These are phyloP conservation scores for Syzygium jambos DNA, from an alignment of 345 rosid species.

Conservation along the genomic window DNA sequence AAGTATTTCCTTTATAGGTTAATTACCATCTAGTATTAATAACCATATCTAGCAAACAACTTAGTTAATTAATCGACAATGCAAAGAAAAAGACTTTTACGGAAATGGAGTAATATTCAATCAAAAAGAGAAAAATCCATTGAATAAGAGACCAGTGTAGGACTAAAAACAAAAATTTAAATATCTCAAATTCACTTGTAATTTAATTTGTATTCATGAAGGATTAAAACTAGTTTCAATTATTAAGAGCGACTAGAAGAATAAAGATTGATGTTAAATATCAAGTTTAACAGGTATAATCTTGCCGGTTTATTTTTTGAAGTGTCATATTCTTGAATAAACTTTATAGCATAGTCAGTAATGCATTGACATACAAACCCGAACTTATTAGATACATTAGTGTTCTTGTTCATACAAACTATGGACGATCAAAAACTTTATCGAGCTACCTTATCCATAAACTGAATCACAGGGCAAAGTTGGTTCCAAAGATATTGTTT, in stretches of 20 bases:
- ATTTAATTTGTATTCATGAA: background rate
- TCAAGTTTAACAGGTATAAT: background rate
- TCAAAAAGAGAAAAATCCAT: background rate
- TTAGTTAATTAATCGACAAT: background rate
- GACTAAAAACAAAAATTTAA: background rate
- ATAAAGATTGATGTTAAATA: background rate
- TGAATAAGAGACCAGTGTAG: background rate
- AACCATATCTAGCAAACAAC: background rate
- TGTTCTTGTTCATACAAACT: background rate
- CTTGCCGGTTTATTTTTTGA: background rate
- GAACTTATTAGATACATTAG: background rate
- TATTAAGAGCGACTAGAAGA: background rate
- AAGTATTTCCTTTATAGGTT: background rate
- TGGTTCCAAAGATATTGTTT: too few species aligned
- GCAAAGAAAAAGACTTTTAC: background rate
- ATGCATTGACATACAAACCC: background rate
- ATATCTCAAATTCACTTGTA: background rate
- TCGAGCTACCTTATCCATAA: too few species aligned
- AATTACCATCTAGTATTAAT: background rate
- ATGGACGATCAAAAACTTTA: background rate
- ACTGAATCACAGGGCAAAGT: too few species aligned
- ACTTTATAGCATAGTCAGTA: background rate
- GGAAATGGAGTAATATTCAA: background rate
- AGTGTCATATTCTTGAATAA: background rate
- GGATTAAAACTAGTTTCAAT: background rate